A percentile compares a stretch with the other conserved stretches of the same genome.
Evolutionary conservation across 495 filamentous ascomycete species (phyloP).

Genomic region (Hypoxylon crocopeplum): DNA sequence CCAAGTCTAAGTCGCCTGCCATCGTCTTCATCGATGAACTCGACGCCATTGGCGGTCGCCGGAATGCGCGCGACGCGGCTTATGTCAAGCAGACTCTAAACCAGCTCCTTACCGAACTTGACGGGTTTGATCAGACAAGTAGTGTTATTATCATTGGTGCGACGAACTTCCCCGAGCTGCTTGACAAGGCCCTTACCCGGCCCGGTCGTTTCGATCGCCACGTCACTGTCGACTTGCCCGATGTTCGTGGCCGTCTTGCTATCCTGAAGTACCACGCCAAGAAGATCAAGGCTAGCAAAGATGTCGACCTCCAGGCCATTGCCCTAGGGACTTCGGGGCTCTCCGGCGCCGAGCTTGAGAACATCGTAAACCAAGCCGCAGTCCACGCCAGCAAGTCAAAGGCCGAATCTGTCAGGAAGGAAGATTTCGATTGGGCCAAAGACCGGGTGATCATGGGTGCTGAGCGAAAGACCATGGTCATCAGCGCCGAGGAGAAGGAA

Average conservation of each 20-base stretch:
- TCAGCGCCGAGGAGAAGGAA: constrained; percentile 82
- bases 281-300: constrained; percentile 75
- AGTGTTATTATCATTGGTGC: constrained; percentile 95
- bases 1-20: constrained; percentile 86
- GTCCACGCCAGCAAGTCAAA: constrained; percentile 87
- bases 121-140: constrained; percentile 92
- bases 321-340: constrained; percentile 89
- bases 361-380: constrained; percentile 94
- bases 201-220: constrained; percentile 96
- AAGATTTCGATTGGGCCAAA: constrained; percentile 95
- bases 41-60: constrained; percentile 93
- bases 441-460: constrained; percentile 98
- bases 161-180: constrained; percentile 91
- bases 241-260: constrained; percentile 91
- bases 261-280: constrained; percentile 93
- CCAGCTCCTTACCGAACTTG: constrained; percentile 96
- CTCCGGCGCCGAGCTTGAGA: constrained; percentile 94
- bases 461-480: constrained; percentile 84
- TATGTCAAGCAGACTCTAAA: constrained; percentile 98
- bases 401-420: constrained; percentile 70
- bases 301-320: constrained; percentile 82
- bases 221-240: constrained; percentile 85
- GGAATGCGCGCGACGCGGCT: constrained; percentile 91
- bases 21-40: constrained; percentile 99
- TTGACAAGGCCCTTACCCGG: constrained; percentile 93